phyloP scores from a whole-genome alignment of 352 stramenopile genomes.

The Pythium rhizo-oryzae region DNA sequence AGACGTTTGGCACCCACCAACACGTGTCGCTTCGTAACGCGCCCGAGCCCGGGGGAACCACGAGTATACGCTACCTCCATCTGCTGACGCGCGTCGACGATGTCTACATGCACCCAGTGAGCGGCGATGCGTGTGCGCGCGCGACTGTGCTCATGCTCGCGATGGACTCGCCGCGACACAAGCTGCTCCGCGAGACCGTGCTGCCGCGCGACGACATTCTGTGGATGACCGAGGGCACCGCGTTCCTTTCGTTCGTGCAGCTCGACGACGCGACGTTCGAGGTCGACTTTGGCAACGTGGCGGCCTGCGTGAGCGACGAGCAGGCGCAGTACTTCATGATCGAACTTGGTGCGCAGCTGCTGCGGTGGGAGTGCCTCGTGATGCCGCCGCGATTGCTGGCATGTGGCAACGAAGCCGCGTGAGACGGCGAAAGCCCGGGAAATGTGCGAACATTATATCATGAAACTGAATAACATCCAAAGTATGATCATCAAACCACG shows the following conservation, averaged over 20 bases:
- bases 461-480: too few species aligned
- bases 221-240: constrained; percentile 27
- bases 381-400: constrained; percentile 22
- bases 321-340: constrained; percentile 32
- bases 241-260: constrained; percentile 27
- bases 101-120: background rate
- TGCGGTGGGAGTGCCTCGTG: constrained; percentile 28
- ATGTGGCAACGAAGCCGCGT: too few species aligned
- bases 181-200: constrained; percentile 23
- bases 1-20: constrained; percentile 10
- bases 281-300: constrained; percentile 28
- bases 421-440: too few species aligned
- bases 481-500: too few species aligned
- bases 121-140: constrained; percentile 2
- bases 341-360: constrained; percentile 24
- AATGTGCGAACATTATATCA: too few species aligned
- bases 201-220: constrained; percentile 19
- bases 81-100: constrained; percentile 19
- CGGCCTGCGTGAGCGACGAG: constrained; percentile 20
- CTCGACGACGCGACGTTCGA: constrained; percentile 21
- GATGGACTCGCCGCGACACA: constrained; percentile 21
- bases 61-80: constrained; percentile 21
- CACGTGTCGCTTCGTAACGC: constrained; percentile 24
- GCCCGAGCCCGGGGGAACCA: constrained; percentile 11
- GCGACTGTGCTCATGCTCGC: constrained; percentile 27